Percentiles rank a stretch among this genome's conserved stretches.
These are phyloP conservation scores for Mycena venus DNA, from an alignment of 768 basidiomycete species.

Conservation along the genomic window DNA sequence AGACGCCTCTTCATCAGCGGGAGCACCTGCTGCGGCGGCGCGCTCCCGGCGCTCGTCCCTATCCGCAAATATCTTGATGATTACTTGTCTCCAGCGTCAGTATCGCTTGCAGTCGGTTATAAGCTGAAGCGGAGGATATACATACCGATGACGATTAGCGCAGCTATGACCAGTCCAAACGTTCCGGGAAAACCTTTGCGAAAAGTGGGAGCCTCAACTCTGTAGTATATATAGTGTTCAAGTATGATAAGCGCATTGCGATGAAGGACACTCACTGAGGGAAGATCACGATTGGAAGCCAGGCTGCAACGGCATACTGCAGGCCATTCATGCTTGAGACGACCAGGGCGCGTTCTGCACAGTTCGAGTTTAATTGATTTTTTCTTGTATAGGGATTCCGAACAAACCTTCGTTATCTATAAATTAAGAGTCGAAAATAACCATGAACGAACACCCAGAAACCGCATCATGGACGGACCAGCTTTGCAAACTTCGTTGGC, in stretches of 20 bases:
- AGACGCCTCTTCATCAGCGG: neutral
- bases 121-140: neutral
- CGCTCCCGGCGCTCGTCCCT: conserved; percentile 32
- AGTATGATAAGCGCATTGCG: neutral
- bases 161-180: conserved; percentile 42
- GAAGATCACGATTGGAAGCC: conserved; percentile 44
- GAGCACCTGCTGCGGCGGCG: neutral
- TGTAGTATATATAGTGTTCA: neutral
- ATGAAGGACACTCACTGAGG: conserved; percentile 34
- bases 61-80: conserved; percentile 41
- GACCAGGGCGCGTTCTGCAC: conserved; percentile 38
- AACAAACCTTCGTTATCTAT: conserved; percentile 38
- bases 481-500: conserved; percentile 38
- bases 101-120: neutral
- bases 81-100: conserved; percentile 22
- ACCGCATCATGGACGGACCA: no score
- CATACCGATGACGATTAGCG: conserved; percentile 36
- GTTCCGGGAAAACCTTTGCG: conserved; percentile 40
- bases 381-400: neutral
- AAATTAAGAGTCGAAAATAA: conserved; percentile 13
- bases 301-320: conserved; percentile 42
- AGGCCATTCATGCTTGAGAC: conserved; percentile 43
- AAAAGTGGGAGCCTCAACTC: conserved; percentile 28
- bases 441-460: no score
- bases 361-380: no score